Base-by-base conservation (phyloP, 176 grass and related monocot genomes). In the Oropetium thomaeum region DNA sequence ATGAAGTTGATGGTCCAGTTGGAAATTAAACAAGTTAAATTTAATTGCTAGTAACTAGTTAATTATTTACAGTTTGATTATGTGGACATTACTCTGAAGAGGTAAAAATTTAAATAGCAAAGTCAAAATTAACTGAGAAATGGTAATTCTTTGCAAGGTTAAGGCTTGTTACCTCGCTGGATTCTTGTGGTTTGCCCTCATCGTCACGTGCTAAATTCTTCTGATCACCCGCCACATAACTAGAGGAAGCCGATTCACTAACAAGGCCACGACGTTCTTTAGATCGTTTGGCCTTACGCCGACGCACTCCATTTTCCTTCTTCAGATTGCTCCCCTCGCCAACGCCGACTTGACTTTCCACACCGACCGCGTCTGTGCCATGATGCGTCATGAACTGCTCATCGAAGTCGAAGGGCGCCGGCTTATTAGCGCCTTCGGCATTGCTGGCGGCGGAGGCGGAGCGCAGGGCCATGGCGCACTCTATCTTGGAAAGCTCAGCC, bases 401-500 rank as follows among this genome's bases (percentile, higher is more conserved):
- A n/a, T n/a, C n/a, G n/a, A n/a, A n/a, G n/a, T 1, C 19, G 51
- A n/a, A n/a, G n/a, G n/a, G 51, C 47, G n/a, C 47, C 51, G 51
- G 7, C n/a, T 20, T 10, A 6, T 13, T 2, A 2, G 60, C 22
- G 11, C 48, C 20, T 33, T 22, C 9, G 14, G 14, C 14, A 27
- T 60, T n/a, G n/a, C n/a, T 29, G 29, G 23, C 32, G 19, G 30
- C n/a, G 29, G 15, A 47, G 4, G 54, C 26, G 4, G 73, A 11
- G 31, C 31, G 39, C 47, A 72, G 58, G 26, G 79, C 85, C 65
- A 77, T 64, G 67, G 67, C 51, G 16, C 60, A 8, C 40, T 87
- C 74, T 20, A 78, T 87, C 79, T 61, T 83, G 79, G 32, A 49
- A 1, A 83, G 74, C 79, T 87, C 85, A 6, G 31, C 25, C 7